These are phyloP conservation scores for Colletotrichum chlorophyti DNA, from an alignment of 2,329 filamentous ascomycete species.

Conservation along the genomic window DNA sequence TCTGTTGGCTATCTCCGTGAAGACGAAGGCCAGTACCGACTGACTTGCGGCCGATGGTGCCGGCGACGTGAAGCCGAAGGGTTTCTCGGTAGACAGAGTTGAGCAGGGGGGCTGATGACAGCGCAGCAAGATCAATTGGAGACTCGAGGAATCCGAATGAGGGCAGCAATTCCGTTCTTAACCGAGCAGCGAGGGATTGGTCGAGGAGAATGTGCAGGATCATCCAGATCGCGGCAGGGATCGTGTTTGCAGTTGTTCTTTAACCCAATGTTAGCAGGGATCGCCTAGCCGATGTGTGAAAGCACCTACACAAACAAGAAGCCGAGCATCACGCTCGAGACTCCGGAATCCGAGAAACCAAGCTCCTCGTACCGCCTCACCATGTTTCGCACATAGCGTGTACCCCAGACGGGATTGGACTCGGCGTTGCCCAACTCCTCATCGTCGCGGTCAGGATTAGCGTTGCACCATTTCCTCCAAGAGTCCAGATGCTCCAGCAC, in stretches of 20 bases:
- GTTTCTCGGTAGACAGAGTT: conserved; percentile 22
- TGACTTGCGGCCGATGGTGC: conserved; percentile 5
- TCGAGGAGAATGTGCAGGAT: conserved; percentile 7
- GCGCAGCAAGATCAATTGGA: neutral
- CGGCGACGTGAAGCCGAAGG: conserved; percentile 10
- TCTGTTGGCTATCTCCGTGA: neutral
- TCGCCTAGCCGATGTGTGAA: fast-evolving
- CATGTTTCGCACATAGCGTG: conserved; percentile 15
- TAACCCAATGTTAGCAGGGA: neutral
- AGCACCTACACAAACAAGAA: conserved; percentile 23
- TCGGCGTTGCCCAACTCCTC: neutral
- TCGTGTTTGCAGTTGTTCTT: conserved; percentile 16
- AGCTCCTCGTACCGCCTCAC: conserved; percentile 16
- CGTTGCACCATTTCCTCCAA: conserved; percentile 7
- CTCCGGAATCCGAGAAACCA: conserved; percentile 10
- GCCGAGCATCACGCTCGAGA: conserved; percentile 5
- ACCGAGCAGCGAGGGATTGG: neutral
- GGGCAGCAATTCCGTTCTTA: neutral
- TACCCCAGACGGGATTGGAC: conserved; percentile 15
- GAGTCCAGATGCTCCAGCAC: conserved; percentile 1
- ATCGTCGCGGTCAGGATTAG: neutral
- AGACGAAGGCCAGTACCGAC: neutral
- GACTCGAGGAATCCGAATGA: neutral
- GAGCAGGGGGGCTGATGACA: conserved; percentile 2
- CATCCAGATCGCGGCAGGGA: conserved; percentile 19